Percentiles rank a stretch among this genome's conserved stretches.
phyloP scores from a whole-genome alignment of 129 eudicot species.

The Dittrichia graveolens region DNA sequence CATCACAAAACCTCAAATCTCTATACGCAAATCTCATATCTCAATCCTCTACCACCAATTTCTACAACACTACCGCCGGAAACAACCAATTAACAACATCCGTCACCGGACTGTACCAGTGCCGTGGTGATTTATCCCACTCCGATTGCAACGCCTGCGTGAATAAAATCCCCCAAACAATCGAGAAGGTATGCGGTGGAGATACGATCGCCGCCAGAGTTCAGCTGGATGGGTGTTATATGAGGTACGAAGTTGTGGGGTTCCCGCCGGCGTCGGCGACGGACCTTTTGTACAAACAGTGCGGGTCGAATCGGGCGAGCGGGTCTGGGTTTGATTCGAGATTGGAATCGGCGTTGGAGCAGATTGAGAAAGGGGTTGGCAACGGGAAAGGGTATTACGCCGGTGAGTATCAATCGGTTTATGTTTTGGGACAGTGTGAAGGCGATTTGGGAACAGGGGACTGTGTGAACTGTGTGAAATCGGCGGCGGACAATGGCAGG shows the following conservation, averaged over 20 bases:
- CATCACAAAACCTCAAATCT: constrained; percentile 48
- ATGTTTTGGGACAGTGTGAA: constrained; percentile 95
- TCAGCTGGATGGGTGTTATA: constrained; percentile 66
- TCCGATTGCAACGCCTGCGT: constrained; percentile 62
- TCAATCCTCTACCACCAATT: constrained; percentile 60
- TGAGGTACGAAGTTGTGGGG: constrained; percentile 64
- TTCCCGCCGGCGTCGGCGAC: constrained; percentile 53
- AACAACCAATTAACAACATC: constrained; percentile 36
- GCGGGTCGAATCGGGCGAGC: constrained; percentile 65
- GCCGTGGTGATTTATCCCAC: constrained; percentile 70
- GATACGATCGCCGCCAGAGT: constrained; percentile 61
- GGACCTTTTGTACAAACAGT: constrained; percentile 61
- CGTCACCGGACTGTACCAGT: constrained; percentile 70
- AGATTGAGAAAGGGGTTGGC: constrained; percentile 63
- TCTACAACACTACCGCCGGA: constrained; percentile 57
- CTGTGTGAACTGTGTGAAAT: constrained; percentile 80
- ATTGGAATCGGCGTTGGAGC: constrained; percentile 53
- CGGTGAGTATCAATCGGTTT: constrained; percentile 57
- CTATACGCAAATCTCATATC: constrained; percentile 46
- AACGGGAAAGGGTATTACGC: constrained; percentile 69
- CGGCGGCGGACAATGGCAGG: constrained; percentile 53
- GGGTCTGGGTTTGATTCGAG: constrained; percentile 69
- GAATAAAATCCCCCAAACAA: constrained; percentile 27
- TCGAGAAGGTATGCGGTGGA: constrained; percentile 59
- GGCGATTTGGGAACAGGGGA: constrained; percentile 70